phyloP scores from a whole-genome alignment of 805 yeast genomes.

The Osmozyma mogii region DNA sequence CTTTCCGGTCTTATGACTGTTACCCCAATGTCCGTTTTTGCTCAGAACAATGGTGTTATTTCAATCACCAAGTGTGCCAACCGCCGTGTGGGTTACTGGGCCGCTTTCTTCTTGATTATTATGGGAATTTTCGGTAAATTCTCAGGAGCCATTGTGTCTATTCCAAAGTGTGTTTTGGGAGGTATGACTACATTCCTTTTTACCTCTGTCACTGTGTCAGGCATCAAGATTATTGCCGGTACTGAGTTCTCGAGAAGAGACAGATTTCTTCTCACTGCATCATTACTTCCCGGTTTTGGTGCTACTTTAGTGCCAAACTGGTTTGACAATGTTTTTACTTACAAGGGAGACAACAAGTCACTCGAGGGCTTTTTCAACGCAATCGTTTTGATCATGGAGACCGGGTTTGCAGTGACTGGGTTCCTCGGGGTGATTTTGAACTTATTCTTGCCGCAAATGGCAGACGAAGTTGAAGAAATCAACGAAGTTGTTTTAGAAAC shows the following conservation, averaged over 20 bases:
- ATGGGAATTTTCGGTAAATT: slow-evolving; percentile 74
- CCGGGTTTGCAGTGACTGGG: slow-evolving; percentile 68
- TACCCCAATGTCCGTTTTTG: slow-evolving; percentile 89
- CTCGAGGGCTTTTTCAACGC: slow-evolving; percentile 61
- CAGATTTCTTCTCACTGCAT: slow-evolving; percentile 61
- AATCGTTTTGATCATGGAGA: slow-evolving; percentile 60
- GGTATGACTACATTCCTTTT: slow-evolving; percentile 81
- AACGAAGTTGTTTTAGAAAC: slow-evolving; percentile 38
- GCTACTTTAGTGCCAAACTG: slow-evolving; percentile 56
- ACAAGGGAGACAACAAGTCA: slow-evolving; percentile 50
- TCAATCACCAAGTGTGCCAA: slow-evolving; percentile 72
- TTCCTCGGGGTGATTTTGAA: slow-evolving; percentile 55
- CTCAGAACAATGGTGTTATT: slow-evolving; percentile 93
- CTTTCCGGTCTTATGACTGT: slow-evolving; percentile 72
- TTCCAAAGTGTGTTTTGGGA: slow-evolving; percentile 60
- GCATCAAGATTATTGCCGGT: slow-evolving; percentile 55
- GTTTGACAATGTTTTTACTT: slow-evolving; percentile 60
- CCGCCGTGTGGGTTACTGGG: slow-evolving; percentile 72
- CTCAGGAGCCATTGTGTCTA: slow-evolving; percentile 57
- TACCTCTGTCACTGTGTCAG: slow-evolving; percentile 71
- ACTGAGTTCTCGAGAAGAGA: slow-evolving; percentile 65
- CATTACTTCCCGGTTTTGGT: slow-evolving; percentile 60
- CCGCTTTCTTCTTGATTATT: slow-evolving; percentile 68
- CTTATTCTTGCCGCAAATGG: slow-evolving; percentile 52
- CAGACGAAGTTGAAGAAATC: slow-evolving; percentile 40